Evolutionary conservation across 2,329 filamentous ascomycete genomes (phyloP).

Genomic region (Pochonia chlamydosporia): DNA sequence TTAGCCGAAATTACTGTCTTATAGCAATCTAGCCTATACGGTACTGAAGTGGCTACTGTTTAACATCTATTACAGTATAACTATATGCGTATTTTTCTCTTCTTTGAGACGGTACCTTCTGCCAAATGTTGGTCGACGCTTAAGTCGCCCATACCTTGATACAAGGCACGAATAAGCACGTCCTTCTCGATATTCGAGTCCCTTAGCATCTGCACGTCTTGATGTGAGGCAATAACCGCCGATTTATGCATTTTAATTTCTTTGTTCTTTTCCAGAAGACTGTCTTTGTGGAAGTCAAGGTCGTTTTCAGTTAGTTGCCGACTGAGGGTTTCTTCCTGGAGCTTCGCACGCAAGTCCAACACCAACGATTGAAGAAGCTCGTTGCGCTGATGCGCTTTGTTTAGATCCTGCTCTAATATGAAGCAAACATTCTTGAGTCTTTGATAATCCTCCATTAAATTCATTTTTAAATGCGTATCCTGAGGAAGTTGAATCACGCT

Average conservation of each 20-base stretch:
- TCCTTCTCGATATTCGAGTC: not conserved
- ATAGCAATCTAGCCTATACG: not conserved
- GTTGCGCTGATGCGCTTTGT: not conserved
- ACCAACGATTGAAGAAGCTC: not conserved
- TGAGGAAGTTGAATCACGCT: too few species aligned
- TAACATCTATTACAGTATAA: too few species aligned
- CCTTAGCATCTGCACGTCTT: not conserved
- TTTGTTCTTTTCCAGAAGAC: not conserved
- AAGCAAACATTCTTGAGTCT: not conserved
- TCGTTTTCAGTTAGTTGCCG: not conserved
- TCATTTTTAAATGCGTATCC: not conserved
- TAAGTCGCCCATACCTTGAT: not conserved
- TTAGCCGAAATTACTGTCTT: not conserved
- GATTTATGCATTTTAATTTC: not conserved
- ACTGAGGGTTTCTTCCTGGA: not conserved
- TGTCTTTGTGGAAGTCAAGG: not conserved
- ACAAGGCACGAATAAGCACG: not conserved
- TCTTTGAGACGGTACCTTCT: not conserved
- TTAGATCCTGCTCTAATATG: not conserved
- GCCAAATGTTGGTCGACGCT: not conserved
- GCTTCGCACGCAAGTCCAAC: not conserved
- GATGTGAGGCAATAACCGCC: not conserved
- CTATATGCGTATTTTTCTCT: not conserved
- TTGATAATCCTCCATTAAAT: not conserved
- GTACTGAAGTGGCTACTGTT: too few species aligned